phyloP scores from a whole-genome alignment of 176 grass and related monocot species.

The Oryza punctata region DNA sequence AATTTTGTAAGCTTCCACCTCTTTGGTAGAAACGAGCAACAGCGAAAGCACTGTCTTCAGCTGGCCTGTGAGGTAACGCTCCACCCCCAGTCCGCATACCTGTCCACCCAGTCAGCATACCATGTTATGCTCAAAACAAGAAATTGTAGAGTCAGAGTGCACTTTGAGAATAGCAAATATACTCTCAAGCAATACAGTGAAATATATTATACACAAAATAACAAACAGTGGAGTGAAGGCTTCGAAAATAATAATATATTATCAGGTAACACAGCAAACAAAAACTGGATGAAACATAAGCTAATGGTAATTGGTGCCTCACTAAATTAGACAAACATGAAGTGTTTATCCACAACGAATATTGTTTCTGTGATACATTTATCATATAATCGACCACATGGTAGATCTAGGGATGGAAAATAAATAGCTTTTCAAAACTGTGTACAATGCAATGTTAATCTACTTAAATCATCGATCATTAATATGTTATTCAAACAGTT shows the following conservation, averaged over 20 bases:
- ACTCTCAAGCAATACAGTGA: neutral
- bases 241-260: slow-evolving; percentile 7
- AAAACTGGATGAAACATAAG: slow-evolving; percentile 25
- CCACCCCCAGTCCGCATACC: slow-evolving; percentile 91
- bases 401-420: neutral
- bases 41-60: slow-evolving; percentile 88
- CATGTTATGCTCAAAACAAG: neutral
- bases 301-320: neutral
- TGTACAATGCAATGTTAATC: neutral
- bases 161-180: slow-evolving; percentile 17
- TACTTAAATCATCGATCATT: neutral
- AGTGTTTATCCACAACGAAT: neutral
- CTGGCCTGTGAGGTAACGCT: slow-evolving; percentile 76
- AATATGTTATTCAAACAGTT: neutral
- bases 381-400: neutral
- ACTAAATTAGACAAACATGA: slow-evolving; percentile 13
- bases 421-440: neutral
- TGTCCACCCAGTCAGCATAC: slow-evolving; percentile 33
- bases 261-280: neutral
- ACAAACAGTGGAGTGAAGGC: neutral
- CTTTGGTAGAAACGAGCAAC: slow-evolving; percentile 97
- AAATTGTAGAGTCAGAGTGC: neutral
- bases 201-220: neutral
- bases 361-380: neutral
- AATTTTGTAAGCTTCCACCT: slow-evolving; percentile 94